These are phyloP conservation scores for Irpex sp. DNA, from an alignment of 1,284 basidiomycete genomes.

Conservation along the genomic window DNA sequence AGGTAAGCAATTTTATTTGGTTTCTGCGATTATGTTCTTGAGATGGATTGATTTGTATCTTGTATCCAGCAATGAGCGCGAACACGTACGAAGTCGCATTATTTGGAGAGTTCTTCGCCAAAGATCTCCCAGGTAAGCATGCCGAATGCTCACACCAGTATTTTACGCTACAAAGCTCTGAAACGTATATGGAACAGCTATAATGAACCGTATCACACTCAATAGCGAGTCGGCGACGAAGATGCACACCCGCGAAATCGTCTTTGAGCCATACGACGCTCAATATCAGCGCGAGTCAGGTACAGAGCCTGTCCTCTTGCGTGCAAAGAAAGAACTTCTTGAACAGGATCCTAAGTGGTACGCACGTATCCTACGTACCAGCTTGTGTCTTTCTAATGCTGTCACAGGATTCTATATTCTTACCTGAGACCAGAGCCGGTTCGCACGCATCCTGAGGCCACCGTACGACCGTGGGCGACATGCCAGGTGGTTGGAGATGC, in stretches of 20 bases:
- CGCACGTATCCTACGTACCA: constrained; percentile 15
- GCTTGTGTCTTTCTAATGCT: not conserved
- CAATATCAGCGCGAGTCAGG: constrained; percentile 54
- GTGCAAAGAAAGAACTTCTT: constrained; percentile 69
- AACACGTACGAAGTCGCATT: constrained; percentile 75
- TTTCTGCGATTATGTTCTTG: not conserved
- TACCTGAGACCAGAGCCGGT: constrained; percentile 76
- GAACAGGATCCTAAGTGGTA: constrained; percentile 61
- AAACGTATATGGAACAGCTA: constrained; percentile 39
- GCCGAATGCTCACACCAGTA: not conserved
- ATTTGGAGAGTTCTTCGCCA: constrained; percentile 66
- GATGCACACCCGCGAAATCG: constrained; percentile 68
- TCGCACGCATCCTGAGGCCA: constrained; percentile 76
- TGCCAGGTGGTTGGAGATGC: constrained; percentile 75
- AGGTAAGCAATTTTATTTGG: not conserved
- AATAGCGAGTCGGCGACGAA: constrained; percentile 68
- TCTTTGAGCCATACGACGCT: constrained; percentile 72
- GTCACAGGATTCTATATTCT: constrained; percentile 64
- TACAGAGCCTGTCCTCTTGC: constrained; percentile 61
- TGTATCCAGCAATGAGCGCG: not conserved
- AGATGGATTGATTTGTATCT: not conserved
- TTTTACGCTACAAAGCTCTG: not conserved
- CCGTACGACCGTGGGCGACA: constrained; percentile 77
- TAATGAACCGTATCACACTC: constrained; percentile 73
- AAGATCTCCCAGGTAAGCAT: constrained; percentile 28